Conservation (phyloP, 2,329 filamentous ascomycete species). For the Ceratocystis albifundus region DNA sequence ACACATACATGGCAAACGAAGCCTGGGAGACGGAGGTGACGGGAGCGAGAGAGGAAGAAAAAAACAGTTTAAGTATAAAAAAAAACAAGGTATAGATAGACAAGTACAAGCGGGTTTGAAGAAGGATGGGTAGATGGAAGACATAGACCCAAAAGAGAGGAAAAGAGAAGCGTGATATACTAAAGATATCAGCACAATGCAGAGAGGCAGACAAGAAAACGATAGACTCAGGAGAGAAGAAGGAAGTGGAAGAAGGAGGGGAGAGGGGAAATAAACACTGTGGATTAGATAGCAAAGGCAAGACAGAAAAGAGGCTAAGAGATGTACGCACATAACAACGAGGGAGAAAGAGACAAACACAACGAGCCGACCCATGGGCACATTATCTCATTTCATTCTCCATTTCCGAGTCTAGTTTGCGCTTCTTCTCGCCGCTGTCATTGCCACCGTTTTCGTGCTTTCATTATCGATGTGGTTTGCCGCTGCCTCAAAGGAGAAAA, state of each 20-base stretch:
- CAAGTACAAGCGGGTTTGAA: neutral
- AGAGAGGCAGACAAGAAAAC: neutral
- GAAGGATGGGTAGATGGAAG: neutral
- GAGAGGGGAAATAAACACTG: neutral
- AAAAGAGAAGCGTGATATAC: neutral
- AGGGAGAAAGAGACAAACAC: neutral
- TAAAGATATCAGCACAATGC: neutral
- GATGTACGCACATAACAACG: too few relatives aligned
- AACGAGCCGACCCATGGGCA: neutral
- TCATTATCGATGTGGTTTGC: neutral
- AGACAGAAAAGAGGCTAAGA: too few relatives aligned
- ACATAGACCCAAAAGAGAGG: neutral
- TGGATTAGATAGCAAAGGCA: neutral
- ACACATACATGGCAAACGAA: neutral
- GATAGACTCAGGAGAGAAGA: neutral
- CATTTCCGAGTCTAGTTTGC: conserved; percentile 1
- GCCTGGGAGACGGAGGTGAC: too few relatives aligned
- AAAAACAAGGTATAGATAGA: conserved; percentile 11
- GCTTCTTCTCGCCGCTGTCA: neutral
- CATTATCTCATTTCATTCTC: neutral
- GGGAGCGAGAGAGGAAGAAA: neutral
- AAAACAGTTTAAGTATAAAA: neutral
- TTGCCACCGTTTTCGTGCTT: neutral
- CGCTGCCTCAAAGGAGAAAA: neutral
- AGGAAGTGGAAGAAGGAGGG: neutral